phyloP scores from a whole-genome alignment of 768 basidiomycete species.

The Leccinum ochraceum region DNA sequence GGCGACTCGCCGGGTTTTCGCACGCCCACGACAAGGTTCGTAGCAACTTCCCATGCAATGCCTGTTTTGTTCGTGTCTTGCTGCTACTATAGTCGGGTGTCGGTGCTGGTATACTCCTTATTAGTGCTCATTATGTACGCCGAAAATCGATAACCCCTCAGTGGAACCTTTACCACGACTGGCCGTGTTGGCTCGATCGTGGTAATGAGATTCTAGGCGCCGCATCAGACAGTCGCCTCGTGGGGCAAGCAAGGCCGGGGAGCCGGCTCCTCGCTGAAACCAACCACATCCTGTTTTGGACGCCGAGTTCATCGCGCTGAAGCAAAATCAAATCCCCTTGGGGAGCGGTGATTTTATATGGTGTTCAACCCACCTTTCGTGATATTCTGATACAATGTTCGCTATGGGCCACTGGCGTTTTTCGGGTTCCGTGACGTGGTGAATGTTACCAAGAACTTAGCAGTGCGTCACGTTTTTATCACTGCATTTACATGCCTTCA shows the following conservation, averaged over 20 bases:
- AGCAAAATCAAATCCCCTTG: neutral
- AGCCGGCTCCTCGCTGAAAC: neutral
- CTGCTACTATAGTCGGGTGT: too few relatives aligned
- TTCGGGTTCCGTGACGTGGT: neutral
- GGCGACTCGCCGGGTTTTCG: too few relatives aligned
- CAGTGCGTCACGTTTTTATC: neutral
- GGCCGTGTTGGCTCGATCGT: neutral
- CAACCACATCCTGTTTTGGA: neutral
- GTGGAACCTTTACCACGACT: neutral
- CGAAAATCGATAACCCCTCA: too few relatives aligned
- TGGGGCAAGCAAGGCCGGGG: slow-evolving; percentile 19
- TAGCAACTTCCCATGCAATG: too few relatives aligned
- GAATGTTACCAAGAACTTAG: neutral
- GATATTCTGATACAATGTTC: neutral
- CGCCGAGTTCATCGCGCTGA: neutral
- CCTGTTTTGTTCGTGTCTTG: too few relatives aligned
- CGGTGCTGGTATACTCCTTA: too few relatives aligned
- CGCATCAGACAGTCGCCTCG: slow-evolving; percentile 16
- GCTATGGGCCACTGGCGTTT: neutral
- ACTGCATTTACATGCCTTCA: neutral
- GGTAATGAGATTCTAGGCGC: too few relatives aligned
- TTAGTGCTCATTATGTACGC: too few relatives aligned
- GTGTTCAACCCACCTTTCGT: neutral
- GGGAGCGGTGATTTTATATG: neutral
- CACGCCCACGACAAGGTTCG: too few relatives aligned